Evolutionary conservation across 441 rosid species (phyloP).

Genomic region (Populus trichocarpa): DNA sequence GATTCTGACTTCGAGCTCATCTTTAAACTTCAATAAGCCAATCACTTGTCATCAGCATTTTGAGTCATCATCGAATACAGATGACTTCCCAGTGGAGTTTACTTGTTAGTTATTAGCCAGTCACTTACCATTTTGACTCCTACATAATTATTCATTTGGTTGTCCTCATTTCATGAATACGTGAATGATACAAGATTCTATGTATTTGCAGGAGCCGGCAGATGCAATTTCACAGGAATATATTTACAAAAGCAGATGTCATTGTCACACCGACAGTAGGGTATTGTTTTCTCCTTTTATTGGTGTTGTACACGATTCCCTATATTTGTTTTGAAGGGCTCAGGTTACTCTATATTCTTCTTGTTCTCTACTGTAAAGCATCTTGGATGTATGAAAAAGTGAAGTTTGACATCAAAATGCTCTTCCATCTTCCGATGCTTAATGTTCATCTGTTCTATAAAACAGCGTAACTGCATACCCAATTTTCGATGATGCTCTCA

Average conservation of each 20-base stretch:
- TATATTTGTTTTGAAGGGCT: background rate
- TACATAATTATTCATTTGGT: background rate
- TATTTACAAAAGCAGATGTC: constrained; percentile 57
- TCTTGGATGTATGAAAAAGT: background rate
- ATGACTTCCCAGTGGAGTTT: background rate
- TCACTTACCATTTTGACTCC: background rate
- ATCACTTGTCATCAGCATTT: no score
- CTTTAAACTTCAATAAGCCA: no score
- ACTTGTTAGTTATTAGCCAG: background rate
- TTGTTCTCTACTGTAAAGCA: background rate
- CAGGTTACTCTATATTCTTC: no score
- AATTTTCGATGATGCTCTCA: constrained; percentile 36
- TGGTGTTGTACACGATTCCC: background rate
- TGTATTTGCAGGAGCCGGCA: constrained; percentile 48
- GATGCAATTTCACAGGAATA: constrained; percentile 41
- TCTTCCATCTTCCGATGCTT: background rate
- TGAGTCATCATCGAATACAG: no score
- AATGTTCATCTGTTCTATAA: background rate
- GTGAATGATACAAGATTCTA: background rate
- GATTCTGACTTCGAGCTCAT: no score
- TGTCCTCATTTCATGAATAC: background rate
- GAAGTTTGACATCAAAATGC: background rate
- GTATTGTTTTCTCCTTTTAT: constrained; percentile 25
- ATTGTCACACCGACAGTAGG: constrained; percentile 75
- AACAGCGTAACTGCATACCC: constrained; percentile 63